Percentiles rank a stretch among this genome's conserved stretches.
Evolutionary conservation across 1,284 basidiomycete species (phyloP).

Genomic region (Pterula multifida): DNA sequence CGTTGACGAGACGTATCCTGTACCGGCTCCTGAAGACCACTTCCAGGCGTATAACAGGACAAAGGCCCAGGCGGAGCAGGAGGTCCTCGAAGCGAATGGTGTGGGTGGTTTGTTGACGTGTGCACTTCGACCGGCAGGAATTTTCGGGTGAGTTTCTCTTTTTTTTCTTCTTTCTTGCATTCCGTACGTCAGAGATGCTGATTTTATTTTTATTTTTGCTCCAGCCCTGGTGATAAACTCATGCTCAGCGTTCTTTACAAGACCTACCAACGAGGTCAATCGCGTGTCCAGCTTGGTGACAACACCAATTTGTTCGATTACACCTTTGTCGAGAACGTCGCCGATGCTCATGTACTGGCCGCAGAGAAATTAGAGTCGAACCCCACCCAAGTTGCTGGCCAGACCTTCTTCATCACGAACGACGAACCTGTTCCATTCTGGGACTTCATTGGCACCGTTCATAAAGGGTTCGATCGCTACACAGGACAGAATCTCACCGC

Average conservation of each 20-base stretch:
- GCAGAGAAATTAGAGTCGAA: conserved; percentile 32
- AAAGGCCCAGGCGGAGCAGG: not conserved
- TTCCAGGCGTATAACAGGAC: not conserved
- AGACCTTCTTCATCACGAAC: conserved; percentile 59
- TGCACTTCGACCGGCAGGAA: conserved; percentile 1
- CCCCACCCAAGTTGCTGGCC: conserved; percentile 31
- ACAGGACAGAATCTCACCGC: not conserved
- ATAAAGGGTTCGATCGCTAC: conserved; percentile 5
- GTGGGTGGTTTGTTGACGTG: not conserved
- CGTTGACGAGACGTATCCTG: conserved; percentile 2
- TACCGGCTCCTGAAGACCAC: conserved; percentile 1
- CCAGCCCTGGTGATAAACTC: conserved; percentile 47
- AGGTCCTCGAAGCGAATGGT: conserved; percentile 1
- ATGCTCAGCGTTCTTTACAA: conserved; percentile 38
- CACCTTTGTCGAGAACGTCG: conserved; percentile 62
- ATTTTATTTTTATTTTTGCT: not conserved
- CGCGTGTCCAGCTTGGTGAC: conserved; percentile 50
- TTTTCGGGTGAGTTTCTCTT: conserved; percentile 1
- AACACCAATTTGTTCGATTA: conserved; percentile 58
- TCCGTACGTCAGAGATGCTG: no score
- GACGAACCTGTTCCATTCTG: conserved; percentile 54
- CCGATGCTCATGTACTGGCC: conserved; percentile 56
- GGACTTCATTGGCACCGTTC: conserved; percentile 15
- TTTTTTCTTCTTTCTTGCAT: conserved; percentile 26
- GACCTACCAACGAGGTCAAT: conserved; percentile 40